Evolutionary conservation across 2,329 filamentous ascomycete genomes (phyloP).

Genomic region (Cordyceps pruinosa): DNA sequence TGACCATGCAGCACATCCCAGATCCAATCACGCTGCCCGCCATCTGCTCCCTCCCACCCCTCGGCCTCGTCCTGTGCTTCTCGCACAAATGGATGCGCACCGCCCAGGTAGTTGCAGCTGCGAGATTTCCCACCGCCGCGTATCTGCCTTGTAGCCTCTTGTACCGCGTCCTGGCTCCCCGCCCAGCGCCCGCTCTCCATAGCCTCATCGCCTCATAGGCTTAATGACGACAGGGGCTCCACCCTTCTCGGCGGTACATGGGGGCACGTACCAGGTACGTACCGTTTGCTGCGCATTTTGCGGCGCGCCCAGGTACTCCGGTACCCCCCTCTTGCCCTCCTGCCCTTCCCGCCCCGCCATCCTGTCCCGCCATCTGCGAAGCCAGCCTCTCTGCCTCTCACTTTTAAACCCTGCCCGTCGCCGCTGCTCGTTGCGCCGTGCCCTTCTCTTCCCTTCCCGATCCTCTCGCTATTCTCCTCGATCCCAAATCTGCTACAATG

Average conservation of each 20-base stretch:
- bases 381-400: constrained; percentile 1
- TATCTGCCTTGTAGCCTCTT: constrained; percentile 4
- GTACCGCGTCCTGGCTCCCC: constrained; percentile 7
- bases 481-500: constrained; percentile 43
- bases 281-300: neutral
- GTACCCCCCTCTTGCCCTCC: constrained; percentile 10
- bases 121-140: constrained; percentile 6
- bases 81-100: neutral
- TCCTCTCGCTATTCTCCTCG: neutral
- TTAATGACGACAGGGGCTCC: constrained; percentile 13
- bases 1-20: neutral
- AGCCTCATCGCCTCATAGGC: constrained; percentile 13
- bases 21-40: constrained; percentile 1
- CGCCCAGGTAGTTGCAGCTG: too few relatives aligned
- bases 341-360: constrained; percentile 13
- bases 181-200: constrained; percentile 11
- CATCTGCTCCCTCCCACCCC: neutral
- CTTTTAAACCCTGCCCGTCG: constrained; percentile 14
- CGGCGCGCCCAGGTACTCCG: neutral
- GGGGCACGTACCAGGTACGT: neutral
- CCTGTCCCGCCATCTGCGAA: constrained; percentile 10
- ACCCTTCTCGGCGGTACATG: constrained; percentile 12
- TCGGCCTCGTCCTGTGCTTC: neutral
- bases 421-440: constrained; percentile 4
- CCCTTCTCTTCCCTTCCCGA: neutral